phyloP scores from a whole-genome alignment of 108 stramenopile genomes.

The Ochromonas danica region DNA sequence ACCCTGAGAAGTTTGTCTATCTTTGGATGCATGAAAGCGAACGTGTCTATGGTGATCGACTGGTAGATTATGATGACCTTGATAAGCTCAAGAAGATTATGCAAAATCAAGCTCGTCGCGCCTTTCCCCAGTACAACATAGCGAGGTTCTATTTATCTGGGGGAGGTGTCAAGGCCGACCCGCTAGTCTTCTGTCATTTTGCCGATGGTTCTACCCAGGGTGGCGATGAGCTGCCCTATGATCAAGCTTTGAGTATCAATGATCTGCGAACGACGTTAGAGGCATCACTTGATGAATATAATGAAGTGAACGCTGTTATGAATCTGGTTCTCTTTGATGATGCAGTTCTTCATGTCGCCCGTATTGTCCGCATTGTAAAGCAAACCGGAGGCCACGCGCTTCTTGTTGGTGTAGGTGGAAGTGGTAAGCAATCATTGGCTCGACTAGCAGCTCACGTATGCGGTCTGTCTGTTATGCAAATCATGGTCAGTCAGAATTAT shows the following conservation, averaged over 20 bases:
- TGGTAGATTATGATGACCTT: slow-evolving; percentile 59
- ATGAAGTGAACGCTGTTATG: slow-evolving; percentile 62
- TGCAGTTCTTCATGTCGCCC: slow-evolving; percentile 67
- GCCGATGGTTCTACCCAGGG: slow-evolving; percentile 38
- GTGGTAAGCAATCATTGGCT: slow-evolving; percentile 67
- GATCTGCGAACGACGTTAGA: slow-evolving; percentile 47
- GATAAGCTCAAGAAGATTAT: slow-evolving; percentile 52
- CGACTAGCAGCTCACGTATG: slow-evolving; percentile 59
- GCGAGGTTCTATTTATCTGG: slow-evolving; percentile 53
- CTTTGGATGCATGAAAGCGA: slow-evolving; percentile 74
- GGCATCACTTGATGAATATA: slow-evolving; percentile 57
- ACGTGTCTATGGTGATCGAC: slow-evolving; percentile 71
- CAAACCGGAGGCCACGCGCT: slow-evolving; percentile 69
- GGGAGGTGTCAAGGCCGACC: slow-evolving; percentile 52
- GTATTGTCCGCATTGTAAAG: slow-evolving; percentile 63
- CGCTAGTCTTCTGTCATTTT: slow-evolving; percentile 62
- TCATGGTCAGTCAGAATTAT: slow-evolving; percentile 54
- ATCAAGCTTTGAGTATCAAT: slow-evolving; percentile 44
- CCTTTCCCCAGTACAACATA: slow-evolving; percentile 55
- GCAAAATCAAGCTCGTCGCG: slow-evolving; percentile 61
- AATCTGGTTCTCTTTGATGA: slow-evolving; percentile 69
- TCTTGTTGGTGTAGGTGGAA: slow-evolving; percentile 74
- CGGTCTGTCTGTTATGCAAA: slow-evolving; percentile 41
- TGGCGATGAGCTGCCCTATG: slow-evolving; percentile 52
- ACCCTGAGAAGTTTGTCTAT: slow-evolving; percentile 61